A percentile compares a stretch with the other conserved stretches of the same genome.
Conservation (phyloP, 208 protist genomes). For the Spongospora subterranea region DNA sequence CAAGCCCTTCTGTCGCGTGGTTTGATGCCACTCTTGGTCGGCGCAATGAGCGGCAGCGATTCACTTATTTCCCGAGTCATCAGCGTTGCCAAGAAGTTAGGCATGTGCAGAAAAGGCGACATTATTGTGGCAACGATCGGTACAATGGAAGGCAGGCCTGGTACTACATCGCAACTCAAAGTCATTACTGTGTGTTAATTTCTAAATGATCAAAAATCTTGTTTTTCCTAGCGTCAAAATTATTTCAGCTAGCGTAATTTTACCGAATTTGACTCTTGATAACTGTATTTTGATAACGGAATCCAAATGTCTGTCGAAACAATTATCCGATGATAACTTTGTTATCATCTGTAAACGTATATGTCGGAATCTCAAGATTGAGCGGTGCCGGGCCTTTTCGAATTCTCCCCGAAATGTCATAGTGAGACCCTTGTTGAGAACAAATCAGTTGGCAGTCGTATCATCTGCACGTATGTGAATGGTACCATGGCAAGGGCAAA, state of each 20-base stretch:
- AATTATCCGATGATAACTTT: conserved; percentile 90
- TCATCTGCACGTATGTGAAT: conserved; percentile 72
- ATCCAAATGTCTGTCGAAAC: too few species aligned
- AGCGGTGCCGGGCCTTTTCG: conserved; percentile 95
- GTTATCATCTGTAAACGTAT: conserved; percentile 90
- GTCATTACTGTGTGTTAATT: conserved; percentile 25
- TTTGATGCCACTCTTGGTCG: conserved; percentile 6
- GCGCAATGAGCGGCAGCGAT: neutral
- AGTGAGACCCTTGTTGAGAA: conserved; percentile 73
- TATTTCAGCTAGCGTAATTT: neutral
- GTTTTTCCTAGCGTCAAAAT: neutral
- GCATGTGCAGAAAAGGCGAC: conserved; percentile 40
- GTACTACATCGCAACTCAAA: conserved; percentile 36
- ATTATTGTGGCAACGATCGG: conserved; percentile 40
- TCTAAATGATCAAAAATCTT: neutral
- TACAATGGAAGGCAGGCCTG: conserved; percentile 29
- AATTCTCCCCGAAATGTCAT: conserved; percentile 96
- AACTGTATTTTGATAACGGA: neutral
- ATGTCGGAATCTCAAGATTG: conserved; percentile 96
- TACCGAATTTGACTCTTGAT: neutral
- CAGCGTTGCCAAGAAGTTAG: conserved; percentile 32
- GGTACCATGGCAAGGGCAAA: conserved; percentile 98
- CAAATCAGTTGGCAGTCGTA: neutral
- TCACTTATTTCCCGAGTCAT: neutral
- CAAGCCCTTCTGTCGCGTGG: conserved; percentile 76